Base-by-base conservation (phyloP, 208 protist species). In the Leishmania major region DNA sequence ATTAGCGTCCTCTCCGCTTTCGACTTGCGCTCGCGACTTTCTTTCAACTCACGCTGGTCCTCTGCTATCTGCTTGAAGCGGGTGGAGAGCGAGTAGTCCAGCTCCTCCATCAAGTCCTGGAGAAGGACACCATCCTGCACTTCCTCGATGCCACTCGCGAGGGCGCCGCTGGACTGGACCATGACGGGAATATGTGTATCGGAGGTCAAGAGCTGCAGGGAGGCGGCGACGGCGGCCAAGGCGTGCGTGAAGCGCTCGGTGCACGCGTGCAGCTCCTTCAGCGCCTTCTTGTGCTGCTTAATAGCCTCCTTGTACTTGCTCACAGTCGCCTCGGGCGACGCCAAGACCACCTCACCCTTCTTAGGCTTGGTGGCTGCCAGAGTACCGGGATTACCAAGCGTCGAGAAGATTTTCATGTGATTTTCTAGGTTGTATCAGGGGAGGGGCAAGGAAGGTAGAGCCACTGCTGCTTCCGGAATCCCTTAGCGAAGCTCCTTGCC, bases 41-140 rank as follows among this genome's bases (percentile, higher is more conserved):
- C 83, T 3, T 84, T 73, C n/a, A 85, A 57, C 43, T 70, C 80
- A 3, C 35, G 53, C 3, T 86, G 78, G 70, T 87, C 84, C 47
- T 57, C 37, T 59, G 31, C 53, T 10, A 81, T 59, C 3, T 31
- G 37, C 17, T 10, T 47, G 45, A 88, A 93, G 19, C 87, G 84
- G 28, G 60, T 22, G 17, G 78, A 72, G 19, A 85, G n/a, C 7
- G 79, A 83, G 62, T 86, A 64, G 28, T 83, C 70, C 3, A 89
- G 28, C 71, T 89, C 89, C 43, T 92, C 85, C 62, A 80, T 45
- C 13, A 91, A 60, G 17, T 83, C 66, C 59, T 89, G 74, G 51
- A 87, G 79, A 10, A 74, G 62, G 2, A 57, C 71, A 45, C 84
- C 77, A 0, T 81, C 76, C n/a, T 40, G 53, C 35, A 87, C 55